These are phyloP conservation scores for Suillus ampliporus DNA, from an alignment of 768 basidiomycete genomes.

Conservation along the genomic window DNA sequence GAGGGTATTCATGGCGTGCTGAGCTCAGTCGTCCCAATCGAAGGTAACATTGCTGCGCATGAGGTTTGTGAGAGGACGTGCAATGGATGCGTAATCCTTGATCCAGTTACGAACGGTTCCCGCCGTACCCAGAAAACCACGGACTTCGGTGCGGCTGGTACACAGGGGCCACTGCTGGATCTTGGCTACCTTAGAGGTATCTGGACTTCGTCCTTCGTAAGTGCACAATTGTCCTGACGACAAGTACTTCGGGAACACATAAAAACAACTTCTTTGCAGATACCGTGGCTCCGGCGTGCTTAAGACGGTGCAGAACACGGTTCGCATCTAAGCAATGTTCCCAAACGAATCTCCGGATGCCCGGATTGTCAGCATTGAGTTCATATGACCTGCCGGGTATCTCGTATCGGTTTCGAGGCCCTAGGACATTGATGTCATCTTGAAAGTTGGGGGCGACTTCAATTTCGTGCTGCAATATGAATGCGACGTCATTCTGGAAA, in stretches of 20 bases:
- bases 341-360: constrained; percentile 23
- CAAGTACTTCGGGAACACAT: constrained; percentile 30
- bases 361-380: constrained; percentile 14
- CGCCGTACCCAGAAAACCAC: constrained; percentile 28
- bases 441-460: constrained; percentile 41
- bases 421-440: constrained; percentile 45
- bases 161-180: constrained; percentile 38
- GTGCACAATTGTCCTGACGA: constrained; percentile 48
- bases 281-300: constrained; percentile 44
- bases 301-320: constrained; percentile 24
- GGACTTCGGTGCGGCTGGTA: constrained; percentile 10
- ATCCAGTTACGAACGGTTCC: constrained; percentile 38
- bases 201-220: constrained; percentile 38
- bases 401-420: constrained; percentile 42
- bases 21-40: constrained; percentile 15
- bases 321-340: constrained; percentile 39
- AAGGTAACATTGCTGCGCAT: constrained; percentile 29
- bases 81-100: constrained; percentile 29
- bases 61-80: constrained; percentile 32
- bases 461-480: constrained; percentile 47
- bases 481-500: constrained; percentile 45
- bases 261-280: constrained; percentile 42
- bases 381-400: too few species aligned
- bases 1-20: constrained; percentile 16
- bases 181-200: constrained; percentile 29